Base-by-base conservation (phyloP, 2,329 filamentous ascomycete genomes). In the Epichloe festucae region DNA sequence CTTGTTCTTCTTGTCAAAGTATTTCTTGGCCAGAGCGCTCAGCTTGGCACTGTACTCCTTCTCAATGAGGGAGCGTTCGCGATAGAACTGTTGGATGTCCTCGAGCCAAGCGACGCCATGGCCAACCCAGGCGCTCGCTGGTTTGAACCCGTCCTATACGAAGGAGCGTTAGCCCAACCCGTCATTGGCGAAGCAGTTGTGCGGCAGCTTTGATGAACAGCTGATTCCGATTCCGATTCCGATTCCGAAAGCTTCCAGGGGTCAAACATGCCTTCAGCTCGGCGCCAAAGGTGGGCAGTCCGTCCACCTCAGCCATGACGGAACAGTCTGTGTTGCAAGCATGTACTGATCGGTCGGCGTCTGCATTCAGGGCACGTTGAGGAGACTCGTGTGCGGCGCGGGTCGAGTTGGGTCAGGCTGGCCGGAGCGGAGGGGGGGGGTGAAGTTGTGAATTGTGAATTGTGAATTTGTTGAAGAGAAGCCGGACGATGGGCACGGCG, bases 41-140 rank as follows among this genome's bases (percentile, higher is more conserved):
- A 98, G 81, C 70, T 91, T 97, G 57, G 85, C 78, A 61, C 88
- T 86, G 68, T 98, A 97, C 67, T 98, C 94, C 71, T 95, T 96
- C 72, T 98, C 93, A 66, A 98, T 95, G 38, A 75, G 82, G 64
- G 89, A 88, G 53, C 94, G 82, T 70, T 98, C 93, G 57, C 93
- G 87, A 74, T 97, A 98, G 74, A 97, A 98, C 64, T 88, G 84
- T 68, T 98, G 89, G 56, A 98, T 87, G 62, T 98, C 93, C 62
- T 96, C 91, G 54, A 98, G 82, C 91, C 91, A 98, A 58, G 80
- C 75, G 66, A 98, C 95, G 57, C 91, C 89, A 67, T 87, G 84
- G 56, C 82, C 77, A 52, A 94, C 87, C 93, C 93, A 98, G 62
- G 78, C 81, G 71, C 90, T 96, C 66, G 94, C 89, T 17, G 89